Percentiles rank a stretch among this genome's conserved stretches.
Conservation (phyloP, 139 green algal species). For the Limnomonas spitsbergensis region DNA sequence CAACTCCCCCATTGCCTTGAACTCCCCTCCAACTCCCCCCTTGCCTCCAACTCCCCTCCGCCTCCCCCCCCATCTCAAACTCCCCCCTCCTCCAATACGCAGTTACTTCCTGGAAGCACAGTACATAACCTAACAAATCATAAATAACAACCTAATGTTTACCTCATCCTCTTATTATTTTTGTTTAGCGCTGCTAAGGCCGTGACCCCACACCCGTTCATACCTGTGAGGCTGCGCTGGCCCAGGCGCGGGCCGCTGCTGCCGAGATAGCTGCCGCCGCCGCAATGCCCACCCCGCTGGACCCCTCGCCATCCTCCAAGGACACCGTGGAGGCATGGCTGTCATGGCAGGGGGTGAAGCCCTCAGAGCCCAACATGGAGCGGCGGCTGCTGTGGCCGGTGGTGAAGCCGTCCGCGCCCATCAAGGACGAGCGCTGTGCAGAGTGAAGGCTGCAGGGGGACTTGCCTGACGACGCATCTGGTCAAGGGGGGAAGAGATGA, state of each 20-base stretch:
- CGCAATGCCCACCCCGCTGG: constrained; percentile 13
- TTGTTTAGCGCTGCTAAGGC: neutral
- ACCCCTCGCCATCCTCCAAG: constrained; percentile 17
- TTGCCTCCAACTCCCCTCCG: neutral
- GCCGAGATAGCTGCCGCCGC: constrained; percentile 18
- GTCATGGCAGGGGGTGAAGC: neutral
- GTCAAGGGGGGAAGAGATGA: no score
- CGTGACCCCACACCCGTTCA: no score
- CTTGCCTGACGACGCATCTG: no score
- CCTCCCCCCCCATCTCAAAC: neutral
- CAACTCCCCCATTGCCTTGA: neutral
- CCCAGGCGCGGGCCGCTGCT: constrained; percentile 16
- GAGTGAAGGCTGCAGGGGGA: no score
- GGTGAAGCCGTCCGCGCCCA: no score
- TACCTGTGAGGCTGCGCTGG: neutral
- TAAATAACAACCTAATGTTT: no score
- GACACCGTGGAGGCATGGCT: constrained; percentile 10
- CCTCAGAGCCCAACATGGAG: neutral
- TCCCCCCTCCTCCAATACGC: neutral
- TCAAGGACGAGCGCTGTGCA: no score
- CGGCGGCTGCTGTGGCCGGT: no score
- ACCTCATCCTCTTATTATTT: neutral
- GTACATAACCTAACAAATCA: no score
- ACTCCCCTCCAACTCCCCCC: neutral
- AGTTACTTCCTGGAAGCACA: no score